Evolutionary conservation across 805 yeast genomes (phyloP), one percentile per base, ranked within the genome.

Genomic region (Ogataea nitratoaversa): DNA sequence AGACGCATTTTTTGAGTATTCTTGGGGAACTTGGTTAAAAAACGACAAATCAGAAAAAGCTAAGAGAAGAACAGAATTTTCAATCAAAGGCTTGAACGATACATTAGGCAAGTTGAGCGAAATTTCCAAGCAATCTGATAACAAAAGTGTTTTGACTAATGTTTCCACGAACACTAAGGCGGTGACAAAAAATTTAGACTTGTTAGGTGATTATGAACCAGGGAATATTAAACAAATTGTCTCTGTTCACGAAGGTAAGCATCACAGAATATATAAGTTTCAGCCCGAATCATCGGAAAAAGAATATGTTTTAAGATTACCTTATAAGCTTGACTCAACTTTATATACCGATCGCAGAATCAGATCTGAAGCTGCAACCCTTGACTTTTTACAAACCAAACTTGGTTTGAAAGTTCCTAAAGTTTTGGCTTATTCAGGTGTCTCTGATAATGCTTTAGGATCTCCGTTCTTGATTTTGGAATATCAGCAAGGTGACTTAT

Each of bases 21-120:
- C 93, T 3, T 91, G 98, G 95, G 99, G 99, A 35, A 76, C 95
- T 6, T 91, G 98, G 98, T 67, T 90, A 53, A 77, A 72, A 47
- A 78, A 91, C 57, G 96, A 93, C 59, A 73, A 71, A 41, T 63
- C 62, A 24, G 90, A 93, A 59, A 84, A 86, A 55, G 78, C 72
- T 13, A 78, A 78, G 50, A 79, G 99, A 63, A 76, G 74, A 41
- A 91, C 97, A 17, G 73, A 71, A 47, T 91, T 91, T 62, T 82
- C 93, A 3, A 71, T 93, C 37, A 81, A 79, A 56, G 98, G 96
- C 4, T 66, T 86, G 37, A 74, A 77, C 40, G 66, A 66, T 19
- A 63, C 79, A n/a, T 41, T 82, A 27, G 63, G 71, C 34, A 69
- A 67, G 19, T 58, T 83, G 17, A 63, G 65, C 32, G 47, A 54